These are phyloP conservation scores for Botrytis fragariae DNA, from an alignment of 2,329 filamentous ascomycete genomes.

Conservation along the genomic window DNA sequence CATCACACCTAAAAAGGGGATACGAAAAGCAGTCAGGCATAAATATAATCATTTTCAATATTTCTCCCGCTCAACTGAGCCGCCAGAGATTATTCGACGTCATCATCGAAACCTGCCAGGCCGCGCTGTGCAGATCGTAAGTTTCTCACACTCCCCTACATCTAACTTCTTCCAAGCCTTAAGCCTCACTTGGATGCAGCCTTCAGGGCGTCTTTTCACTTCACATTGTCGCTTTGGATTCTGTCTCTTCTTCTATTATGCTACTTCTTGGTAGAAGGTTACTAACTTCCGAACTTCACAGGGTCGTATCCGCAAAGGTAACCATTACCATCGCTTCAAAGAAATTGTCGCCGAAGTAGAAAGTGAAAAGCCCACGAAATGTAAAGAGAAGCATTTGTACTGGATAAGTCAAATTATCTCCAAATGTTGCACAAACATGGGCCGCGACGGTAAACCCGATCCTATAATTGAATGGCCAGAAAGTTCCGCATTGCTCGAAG, in stretches of 20 bases:
- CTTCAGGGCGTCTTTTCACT: not conserved
- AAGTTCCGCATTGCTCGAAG: not conserved
- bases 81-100: not conserved
- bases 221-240: not conserved
- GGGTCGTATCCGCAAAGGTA: not conserved
- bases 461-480: not conserved
- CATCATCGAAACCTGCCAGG: not conserved
- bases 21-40: not conserved
- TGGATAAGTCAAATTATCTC: not conserved
- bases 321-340: not conserved
- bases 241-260: not conserved
- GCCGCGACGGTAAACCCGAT: not conserved
- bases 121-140: not conserved
- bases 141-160: not conserved
- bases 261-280: too few relatives aligned
- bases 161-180: not conserved
- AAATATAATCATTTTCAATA: not conserved
- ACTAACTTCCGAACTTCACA: not conserved
- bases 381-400: not conserved
- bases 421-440: not conserved
- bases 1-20: not conserved
- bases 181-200: not conserved
- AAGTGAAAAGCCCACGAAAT: not conserved
- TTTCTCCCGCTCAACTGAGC: not conserved
- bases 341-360: not conserved